Conservation (phyloP, 371 early-diverging fungal genomes). For the Rhizomucor pusillus region DNA sequence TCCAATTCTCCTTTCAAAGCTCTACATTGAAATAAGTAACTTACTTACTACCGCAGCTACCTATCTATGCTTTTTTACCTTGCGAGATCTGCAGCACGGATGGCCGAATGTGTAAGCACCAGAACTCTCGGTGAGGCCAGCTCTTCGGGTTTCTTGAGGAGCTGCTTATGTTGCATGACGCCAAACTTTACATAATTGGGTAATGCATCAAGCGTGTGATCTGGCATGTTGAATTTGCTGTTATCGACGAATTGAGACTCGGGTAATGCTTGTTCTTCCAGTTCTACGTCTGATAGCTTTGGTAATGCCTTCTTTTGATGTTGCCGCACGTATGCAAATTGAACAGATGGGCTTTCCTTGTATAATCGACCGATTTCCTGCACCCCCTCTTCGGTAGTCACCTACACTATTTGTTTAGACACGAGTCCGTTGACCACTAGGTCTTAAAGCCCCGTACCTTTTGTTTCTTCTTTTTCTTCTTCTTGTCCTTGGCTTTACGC, state of each 20-base stretch:
- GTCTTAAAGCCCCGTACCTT: slow-evolving; percentile 19
- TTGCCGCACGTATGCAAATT: slow-evolving; percentile 46
- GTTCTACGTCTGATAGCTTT: slow-evolving; percentile 47
- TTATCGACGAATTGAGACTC: slow-evolving; percentile 46
- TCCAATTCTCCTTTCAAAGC: slow-evolving; percentile 32
- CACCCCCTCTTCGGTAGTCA: too few species aligned
- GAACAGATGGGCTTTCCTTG: slow-evolving; percentile 29
- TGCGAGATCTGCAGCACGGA: slow-evolving; percentile 71
- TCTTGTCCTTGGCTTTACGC: slow-evolving; percentile 46
- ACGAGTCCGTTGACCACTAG: slow-evolving; percentile 13
- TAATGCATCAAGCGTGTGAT: slow-evolving; percentile 51
- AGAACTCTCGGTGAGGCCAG: slow-evolving; percentile 65
- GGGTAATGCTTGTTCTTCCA: slow-evolving; percentile 46
- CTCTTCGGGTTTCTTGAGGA: slow-evolving; percentile 49
- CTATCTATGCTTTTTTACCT: slow-evolving; percentile 24
- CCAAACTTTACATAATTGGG: slow-evolving; percentile 62
- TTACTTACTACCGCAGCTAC: not conserved
- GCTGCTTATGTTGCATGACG: slow-evolving; percentile 45
- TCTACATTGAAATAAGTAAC: not conserved
- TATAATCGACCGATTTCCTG: too few species aligned
- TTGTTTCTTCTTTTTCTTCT: slow-evolving; percentile 56
- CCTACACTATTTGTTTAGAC: too few species aligned
- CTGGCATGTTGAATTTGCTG: slow-evolving; percentile 41
- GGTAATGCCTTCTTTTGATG: slow-evolving; percentile 52
- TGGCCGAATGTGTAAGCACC: slow-evolving; percentile 72